These are phyloP conservation scores for Camelina hispida DNA, from an alignment of 345 rosid genomes.

Conservation along the genomic window DNA sequence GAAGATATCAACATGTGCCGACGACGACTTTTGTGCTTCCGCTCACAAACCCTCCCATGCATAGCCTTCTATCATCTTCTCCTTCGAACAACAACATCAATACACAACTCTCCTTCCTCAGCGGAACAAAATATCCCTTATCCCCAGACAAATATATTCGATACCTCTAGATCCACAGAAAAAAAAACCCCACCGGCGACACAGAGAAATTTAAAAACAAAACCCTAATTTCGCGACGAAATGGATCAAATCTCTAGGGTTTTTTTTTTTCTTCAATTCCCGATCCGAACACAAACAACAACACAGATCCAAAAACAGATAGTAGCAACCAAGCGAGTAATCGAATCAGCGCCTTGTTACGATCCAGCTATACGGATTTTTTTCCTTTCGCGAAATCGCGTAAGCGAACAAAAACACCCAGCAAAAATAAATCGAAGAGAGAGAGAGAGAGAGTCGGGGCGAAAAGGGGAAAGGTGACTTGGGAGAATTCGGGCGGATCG, in stretches of 20 bases:
- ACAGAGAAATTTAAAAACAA: not conserved
- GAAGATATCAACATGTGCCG: conserved; percentile 71
- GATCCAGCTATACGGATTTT: not conserved
- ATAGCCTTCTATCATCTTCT: conserved; percentile 73
- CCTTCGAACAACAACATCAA: conserved; percentile 65
- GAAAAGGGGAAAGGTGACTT: not conserved
- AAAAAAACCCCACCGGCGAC: not conserved
- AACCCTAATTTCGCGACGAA: conserved; percentile 33
- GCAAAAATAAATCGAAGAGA: not conserved
- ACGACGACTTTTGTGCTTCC: conserved; percentile 52
- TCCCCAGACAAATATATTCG: not conserved
- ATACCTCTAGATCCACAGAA: not conserved
- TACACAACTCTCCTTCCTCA: conserved; percentile 30
- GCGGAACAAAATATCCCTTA: not conserved
- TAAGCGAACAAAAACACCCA: not conserved
- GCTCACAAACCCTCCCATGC: conserved; percentile 63
- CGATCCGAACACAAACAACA: not conserved
- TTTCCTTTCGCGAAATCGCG: not conserved
- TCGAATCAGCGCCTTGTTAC: not conserved
- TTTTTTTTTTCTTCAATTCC: not conserved
- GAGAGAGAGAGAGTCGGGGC: not conserved
- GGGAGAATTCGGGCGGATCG: not conserved
- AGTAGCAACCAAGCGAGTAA: not conserved
- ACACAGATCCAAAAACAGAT: not conserved
- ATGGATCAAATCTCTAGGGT: conserved; percentile 27